These are phyloP conservation scores for Agrocybe praecox DNA, from an alignment of 768 basidiomycete species.

Conservation along the genomic window DNA sequence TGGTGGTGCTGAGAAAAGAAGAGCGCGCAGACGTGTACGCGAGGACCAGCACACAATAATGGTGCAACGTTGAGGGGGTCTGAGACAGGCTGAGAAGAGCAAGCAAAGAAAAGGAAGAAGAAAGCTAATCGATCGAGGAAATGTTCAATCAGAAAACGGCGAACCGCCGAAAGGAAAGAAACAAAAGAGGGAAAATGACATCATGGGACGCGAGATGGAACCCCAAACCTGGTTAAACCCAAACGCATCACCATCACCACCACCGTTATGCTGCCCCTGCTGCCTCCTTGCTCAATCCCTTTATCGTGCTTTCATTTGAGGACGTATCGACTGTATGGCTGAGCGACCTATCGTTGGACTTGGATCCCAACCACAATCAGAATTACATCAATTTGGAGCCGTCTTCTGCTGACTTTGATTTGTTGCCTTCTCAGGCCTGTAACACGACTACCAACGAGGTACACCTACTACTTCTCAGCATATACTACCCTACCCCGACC, in stretches of 20 bases:
- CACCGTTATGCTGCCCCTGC: slow-evolving; percentile 36
- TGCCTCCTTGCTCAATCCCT: slow-evolving; percentile 37
- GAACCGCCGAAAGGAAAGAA: too few relatives aligned
- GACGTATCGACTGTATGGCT: slow-evolving; percentile 67
- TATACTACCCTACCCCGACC: neutral
- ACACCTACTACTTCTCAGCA: neutral
- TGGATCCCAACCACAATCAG: neutral
- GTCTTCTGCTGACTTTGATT: slow-evolving; percentile 19
- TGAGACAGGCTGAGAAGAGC: too few relatives aligned
- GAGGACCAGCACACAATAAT: too few relatives aligned
- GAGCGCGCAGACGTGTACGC: too few relatives aligned
- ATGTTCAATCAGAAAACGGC: too few relatives aligned
- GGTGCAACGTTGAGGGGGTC: too few relatives aligned
- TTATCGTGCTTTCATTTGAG: slow-evolving; percentile 52
- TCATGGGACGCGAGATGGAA: too few relatives aligned
- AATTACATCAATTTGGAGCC: slow-evolving; percentile 35
- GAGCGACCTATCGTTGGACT: slow-evolving; percentile 43
- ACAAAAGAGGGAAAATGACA: too few relatives aligned
- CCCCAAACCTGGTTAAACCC: too few relatives aligned
- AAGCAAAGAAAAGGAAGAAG: too few relatives aligned
- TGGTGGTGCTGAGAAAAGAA: too few relatives aligned
- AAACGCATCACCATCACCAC: slow-evolving; percentile 23
- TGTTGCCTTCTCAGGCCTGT: slow-evolving; percentile 8
- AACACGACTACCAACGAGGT: slow-evolving; percentile 6
- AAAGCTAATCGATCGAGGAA: too few relatives aligned